Base-by-base conservation (phyloP, 495 filamentous ascomycete genomes). In the Neurospora pannonica region DNA sequence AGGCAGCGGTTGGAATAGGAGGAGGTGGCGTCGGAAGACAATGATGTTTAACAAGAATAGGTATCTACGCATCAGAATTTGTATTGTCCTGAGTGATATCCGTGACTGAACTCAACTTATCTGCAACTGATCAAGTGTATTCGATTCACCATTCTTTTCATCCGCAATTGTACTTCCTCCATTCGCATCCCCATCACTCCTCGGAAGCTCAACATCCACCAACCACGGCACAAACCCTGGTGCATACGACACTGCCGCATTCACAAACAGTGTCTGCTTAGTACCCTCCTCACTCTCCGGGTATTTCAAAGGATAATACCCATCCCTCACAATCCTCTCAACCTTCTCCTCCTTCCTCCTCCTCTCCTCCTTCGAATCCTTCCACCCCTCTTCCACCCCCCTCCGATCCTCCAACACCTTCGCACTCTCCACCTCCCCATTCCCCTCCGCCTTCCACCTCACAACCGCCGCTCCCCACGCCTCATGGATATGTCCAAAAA, bases 401-500 rank as follows among this genome's bases (percentile, higher is more conserved):
- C 60, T 85, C 75, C 84, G 77, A 81, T 31, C 83, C 85, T 75
- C 84, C 79, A 76, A 81, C 75, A 70, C 86, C 73, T 69, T 62
- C 0, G 15, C 15, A 42, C 39, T 7, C 15, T 42, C 15, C 54
- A 62, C 15, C 24, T 34, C 54, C 54, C 76, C 74, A 75, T 85
- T 82, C 71, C 40, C 48, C 8, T 78, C 72, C 9, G 67, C 38
- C 79, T 10, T 80, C 71, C 92, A 94, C 7, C 79, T 79, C 0
- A 90, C 85, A 40, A 89, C 76, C 71, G 86, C 84, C 4, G 88
- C 91, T 19, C 92, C 92, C 87, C 90, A 93, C 0, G 85, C 91
- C 78, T 94, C 91, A 76, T 93, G 91, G 24, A 93, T 92, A 79
- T 93, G 91, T 4, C 92, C 91, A 74, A 93, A 94, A 76, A 89